Evolutionary conservation across 345 rosid genomes (phyloP).

Genomic region (Eucalyptus pauciflora): DNA sequence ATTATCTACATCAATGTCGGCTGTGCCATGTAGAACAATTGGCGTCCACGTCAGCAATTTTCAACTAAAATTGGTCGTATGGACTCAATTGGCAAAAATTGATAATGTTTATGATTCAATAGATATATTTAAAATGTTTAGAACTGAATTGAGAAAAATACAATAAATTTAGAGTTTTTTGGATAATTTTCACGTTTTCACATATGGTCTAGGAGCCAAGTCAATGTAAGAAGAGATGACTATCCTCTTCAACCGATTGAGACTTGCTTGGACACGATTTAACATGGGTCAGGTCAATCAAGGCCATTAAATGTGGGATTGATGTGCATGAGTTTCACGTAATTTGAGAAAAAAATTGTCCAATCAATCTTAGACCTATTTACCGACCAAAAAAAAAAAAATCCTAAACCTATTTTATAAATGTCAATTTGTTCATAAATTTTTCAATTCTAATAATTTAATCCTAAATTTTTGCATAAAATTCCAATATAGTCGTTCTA

Average conservation of each 20-base stretch:
- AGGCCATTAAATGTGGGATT: neutral
- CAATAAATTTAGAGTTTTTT: rapidly evolving
- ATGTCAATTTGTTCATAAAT: neutral
- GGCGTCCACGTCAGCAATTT: rapidly evolving
- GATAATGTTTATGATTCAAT: neutral
- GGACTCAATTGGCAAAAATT: too few relatives aligned
- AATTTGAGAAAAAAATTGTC: neutral
- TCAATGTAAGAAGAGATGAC: neutral
- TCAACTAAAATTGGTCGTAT: rapidly evolving
- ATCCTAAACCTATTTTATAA: neutral
- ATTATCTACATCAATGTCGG: rapidly evolving
- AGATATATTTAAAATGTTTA: too few relatives aligned
- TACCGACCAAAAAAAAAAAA: too few relatives aligned
- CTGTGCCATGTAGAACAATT: rapidly evolving
- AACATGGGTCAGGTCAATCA: neutral
- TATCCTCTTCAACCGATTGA: neutral
- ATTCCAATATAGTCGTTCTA: too few relatives aligned
- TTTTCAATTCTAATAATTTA: neutral
- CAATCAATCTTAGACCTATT: neutral
- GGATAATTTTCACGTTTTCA: neutral
- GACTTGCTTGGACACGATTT: neutral
- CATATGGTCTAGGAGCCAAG: neutral
- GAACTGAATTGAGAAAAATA: rapidly evolving
- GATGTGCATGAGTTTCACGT: neutral
- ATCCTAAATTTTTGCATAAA: neutral